These are phyloP conservation scores for Phytophthora tubulina DNA, from an alignment of 352 stramenopile species.

Conservation along the genomic window DNA sequence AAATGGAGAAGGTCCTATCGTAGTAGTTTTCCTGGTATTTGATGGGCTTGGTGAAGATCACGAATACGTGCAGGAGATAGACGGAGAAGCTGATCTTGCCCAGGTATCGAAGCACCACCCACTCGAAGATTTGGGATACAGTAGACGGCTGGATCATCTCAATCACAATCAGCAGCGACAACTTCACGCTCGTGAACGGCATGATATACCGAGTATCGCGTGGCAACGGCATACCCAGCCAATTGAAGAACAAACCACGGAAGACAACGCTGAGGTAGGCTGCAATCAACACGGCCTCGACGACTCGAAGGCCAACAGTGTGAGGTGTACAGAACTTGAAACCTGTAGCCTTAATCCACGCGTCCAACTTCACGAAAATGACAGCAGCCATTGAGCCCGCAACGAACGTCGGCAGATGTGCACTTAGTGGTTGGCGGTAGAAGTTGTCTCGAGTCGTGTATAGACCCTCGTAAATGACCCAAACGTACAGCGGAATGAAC, in stretches of 20 bases:
- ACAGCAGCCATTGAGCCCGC: background rate
- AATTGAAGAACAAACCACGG: slow-evolving; percentile 41
- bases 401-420: slow-evolving; percentile 37
- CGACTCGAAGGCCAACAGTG: slow-evolving; percentile 6
- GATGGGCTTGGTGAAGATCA: slow-evolving; percentile 29
- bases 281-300: slow-evolving; percentile 31
- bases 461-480: slow-evolving; percentile 25
- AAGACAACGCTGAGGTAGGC: background rate
- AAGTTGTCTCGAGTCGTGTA: slow-evolving; percentile 28
- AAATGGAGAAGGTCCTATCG: slow-evolving; percentile 29
- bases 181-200: background rate
- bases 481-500: slow-evolving; percentile 28
- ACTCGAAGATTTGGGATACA: slow-evolving; percentile 42
- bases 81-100: slow-evolving; percentile 32
- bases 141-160: slow-evolving; percentile 43
- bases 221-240: slow-evolving; percentile 29
- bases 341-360: background rate
- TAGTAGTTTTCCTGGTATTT: slow-evolving; percentile 28
- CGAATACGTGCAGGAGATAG: slow-evolving; percentile 49
- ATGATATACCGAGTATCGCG: slow-evolving; percentile 14
- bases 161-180: slow-evolving; percentile 43
- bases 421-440: slow-evolving; percentile 16
- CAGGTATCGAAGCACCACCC: slow-evolving; percentile 39
- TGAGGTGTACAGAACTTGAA: slow-evolving; percentile 26
- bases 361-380: slow-evolving; percentile 27